Percentiles rank a stretch among this genome's conserved stretches.
Conservation (phyloP, 208 protist genomes). For the Acanthamoeba castellanii region DNA sequence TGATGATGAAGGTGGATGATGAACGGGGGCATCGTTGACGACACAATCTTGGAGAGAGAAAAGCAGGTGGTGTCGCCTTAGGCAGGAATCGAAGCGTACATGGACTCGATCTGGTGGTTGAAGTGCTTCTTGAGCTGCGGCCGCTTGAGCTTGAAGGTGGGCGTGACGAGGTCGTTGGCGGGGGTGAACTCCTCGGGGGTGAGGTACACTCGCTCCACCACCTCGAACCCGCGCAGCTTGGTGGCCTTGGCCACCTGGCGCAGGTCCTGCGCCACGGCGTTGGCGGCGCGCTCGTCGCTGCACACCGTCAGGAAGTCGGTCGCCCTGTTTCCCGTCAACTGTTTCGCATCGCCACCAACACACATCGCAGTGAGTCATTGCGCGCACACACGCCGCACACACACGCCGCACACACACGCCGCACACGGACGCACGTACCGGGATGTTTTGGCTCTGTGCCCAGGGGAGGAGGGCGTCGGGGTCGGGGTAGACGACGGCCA, state of each 20-base stretch:
- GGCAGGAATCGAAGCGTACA: conserved; percentile 27
- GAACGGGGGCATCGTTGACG: no score
- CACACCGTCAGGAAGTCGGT: not conserved
- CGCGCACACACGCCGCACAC: not conserved
- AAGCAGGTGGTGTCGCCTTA: not conserved
- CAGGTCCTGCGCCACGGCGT: conserved; percentile 13
- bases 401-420: not conserved
- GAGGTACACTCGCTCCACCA: conserved; percentile 36
- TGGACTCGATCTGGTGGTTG: not conserved
- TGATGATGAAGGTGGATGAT: no score
- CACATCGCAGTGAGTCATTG: not conserved
- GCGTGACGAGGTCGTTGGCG: conserved; percentile 90
- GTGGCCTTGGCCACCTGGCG: conserved; percentile 34
- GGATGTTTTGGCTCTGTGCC: not conserved
- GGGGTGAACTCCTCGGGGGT: conserved; percentile 82
- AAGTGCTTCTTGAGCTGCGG: conserved; percentile 77
- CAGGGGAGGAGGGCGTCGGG: conserved; percentile 54
- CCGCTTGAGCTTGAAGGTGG: conserved; percentile 92
- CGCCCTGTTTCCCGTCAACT: conserved; percentile 3
- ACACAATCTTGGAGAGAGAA: not conserved
- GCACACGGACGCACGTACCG: not conserved
- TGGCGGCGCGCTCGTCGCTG: conserved; percentile 4
- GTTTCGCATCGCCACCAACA: not conserved
- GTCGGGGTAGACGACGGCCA: conserved; percentile 89
- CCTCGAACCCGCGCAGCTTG: conserved; percentile 50